Evolutionary conservation across 306 rosid species (phyloP), one percentile per base, ranked within the genome.

Genomic region (Gleditsia sinensis): DNA sequence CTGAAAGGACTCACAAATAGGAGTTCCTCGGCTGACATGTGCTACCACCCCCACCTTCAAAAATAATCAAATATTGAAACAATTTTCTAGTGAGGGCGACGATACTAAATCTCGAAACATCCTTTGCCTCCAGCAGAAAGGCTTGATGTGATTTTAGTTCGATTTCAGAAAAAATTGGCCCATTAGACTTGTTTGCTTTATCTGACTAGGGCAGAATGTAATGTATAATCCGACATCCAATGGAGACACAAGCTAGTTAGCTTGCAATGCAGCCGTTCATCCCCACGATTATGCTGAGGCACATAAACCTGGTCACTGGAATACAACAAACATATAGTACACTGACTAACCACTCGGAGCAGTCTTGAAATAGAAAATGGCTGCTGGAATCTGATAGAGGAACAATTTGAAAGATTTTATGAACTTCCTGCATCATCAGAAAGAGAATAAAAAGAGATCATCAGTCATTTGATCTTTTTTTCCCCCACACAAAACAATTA

Each of bases 371-470:
- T 65, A 42, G 36, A 59, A 62, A 59, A 72, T 23, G 78, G 37
- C 50, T 23, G 49, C 53, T 19, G 79, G 80, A 30, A 83, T 61
- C 72, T 63, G 73, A 76, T 27, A 19, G 69, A 81, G 48, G 69
- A 78, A 69, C 76, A 61, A 28, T 34, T 81, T 55, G 49, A 54
- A 50, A 62, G 79, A 57, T 75, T 74, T 69, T 37, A 74, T 40
- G 56, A 69, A 59, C 49, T 60, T 79, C 88, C 89, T 73, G 78
- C 70, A 63, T 50, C 56, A 73, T 59, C 78, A 40, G 37, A 65
- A 72, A 53, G 27, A 24, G 9, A 24, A 24, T 63, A 72, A 54
- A 67, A 53, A 28, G 24, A 40, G 11, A 83, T 17, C 68, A 39
- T n/a, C 13, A 48, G 54, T 82, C 48, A 63, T 14, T 23, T 7